phyloP scores from a whole-genome alignment of 2,329 filamentous ascomycete genomes.

The Cladobotryum mycophilum region DNA sequence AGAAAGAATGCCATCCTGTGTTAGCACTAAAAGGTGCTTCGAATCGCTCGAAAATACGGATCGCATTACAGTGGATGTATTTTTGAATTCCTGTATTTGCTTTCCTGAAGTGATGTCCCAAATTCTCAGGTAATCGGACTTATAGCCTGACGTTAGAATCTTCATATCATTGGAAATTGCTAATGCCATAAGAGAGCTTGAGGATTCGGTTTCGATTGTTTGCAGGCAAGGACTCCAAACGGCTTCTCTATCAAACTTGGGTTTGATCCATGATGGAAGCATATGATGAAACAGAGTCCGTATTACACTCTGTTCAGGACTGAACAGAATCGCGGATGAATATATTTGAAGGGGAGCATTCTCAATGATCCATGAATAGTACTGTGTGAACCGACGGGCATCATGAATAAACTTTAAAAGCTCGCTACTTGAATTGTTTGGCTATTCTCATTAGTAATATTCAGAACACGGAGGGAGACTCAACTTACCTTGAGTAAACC shows the following conservation, averaged over 20 bases:
- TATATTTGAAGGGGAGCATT: slow-evolving; percentile 7
- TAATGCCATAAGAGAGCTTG: no score
- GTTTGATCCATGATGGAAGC: slow-evolving; percentile 4
- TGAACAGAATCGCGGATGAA: slow-evolving; percentile 6
- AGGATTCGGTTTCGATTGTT: no score
- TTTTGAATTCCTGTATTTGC: neutral
- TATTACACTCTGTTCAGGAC: neutral
- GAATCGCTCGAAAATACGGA: no score
- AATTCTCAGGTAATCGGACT: neutral
- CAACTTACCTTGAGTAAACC: neutral
- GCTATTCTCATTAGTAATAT: neutral
- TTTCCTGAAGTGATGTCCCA: neutral
- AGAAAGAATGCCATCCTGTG: no score
- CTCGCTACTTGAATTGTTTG: neutral
- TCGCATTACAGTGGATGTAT: no score
- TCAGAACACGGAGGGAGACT: neutral
- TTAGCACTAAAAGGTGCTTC: no score
- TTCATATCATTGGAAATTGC: no score
- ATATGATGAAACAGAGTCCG: slow-evolving; percentile 4
- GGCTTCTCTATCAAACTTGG: neutral
- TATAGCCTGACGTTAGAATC: neutral
- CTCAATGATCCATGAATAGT: slow-evolving; percentile 1
- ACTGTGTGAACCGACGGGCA: slow-evolving; percentile 4
- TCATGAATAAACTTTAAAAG: neutral
- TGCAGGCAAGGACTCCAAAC: slow-evolving; percentile 7